Base-by-base conservation (phyloP, 2,329 filamentous ascomycete genomes). In the Plectosphaerella cucumerina region DNA sequence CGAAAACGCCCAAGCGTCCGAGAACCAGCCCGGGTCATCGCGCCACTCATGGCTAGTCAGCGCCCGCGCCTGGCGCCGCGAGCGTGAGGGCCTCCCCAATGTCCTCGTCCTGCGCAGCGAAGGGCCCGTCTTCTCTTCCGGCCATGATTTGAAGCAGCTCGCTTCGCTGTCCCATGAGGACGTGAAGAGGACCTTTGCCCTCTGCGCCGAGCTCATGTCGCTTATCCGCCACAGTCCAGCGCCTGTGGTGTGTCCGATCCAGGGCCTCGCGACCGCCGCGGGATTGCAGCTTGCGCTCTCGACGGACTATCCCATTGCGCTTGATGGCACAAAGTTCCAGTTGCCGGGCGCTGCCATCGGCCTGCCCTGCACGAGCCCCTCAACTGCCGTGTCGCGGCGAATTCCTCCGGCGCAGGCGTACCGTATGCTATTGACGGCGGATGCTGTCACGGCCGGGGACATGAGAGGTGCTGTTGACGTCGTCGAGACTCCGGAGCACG, bases 261-360 rank as follows among this genome's bases (percentile, higher is more conserved):
- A 65, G 20, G 66, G 65, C 2, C 57, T 63, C 15, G 65, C 65
- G 9, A 60, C 64, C 20, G 66, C 62, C 2, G 64, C 66, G 0
- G 66, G 65, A 5, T 60, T 60, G 45, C 65, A 68, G 58, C 62
- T 69, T 17, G 66, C 65, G 33, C 53, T 68, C 41, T 56, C 60
- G 3, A 56, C 64, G 1, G 66, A 69, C 53, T 44, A 63, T 11
- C 58, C 61, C 12, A 53, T 67, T 33, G 60, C 64, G 8, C 50
- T 58, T 20, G 57, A 49, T 11, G 52, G 47, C 9, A 52, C 59
- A 33, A 31, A 47, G 18, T 62, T 66, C 35, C 54, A 60, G 50
- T 54, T 69, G 4, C 65, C 66, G 0, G 65, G 65, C 2, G 58
- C 60, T 14, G 50, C 44, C 15, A 58, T 68, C 37, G 65, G 65